A percentile compares a stretch with the other conserved stretches of the same genome.
These are phyloP conservation scores for Taphrina betulina DNA, from an alignment of 1,139 yeast genomes.

Conservation along the genomic window DNA sequence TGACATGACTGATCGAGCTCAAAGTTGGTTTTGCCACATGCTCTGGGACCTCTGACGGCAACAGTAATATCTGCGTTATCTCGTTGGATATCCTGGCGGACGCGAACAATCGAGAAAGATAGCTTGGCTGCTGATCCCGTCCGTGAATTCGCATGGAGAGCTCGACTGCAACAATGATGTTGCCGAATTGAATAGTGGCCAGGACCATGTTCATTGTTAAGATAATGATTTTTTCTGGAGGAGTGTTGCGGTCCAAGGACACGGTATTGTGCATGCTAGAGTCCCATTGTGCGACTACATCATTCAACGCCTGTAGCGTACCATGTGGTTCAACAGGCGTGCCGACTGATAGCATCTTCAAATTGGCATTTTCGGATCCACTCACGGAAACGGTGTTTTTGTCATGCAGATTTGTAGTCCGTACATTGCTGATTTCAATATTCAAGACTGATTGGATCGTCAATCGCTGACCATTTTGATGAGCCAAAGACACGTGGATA, in stretches of 20 bases:
- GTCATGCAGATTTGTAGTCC: background rate
- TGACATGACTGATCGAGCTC: slow-evolving; percentile 12
- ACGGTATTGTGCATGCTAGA: slow-evolving; percentile 39
- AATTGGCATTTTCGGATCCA: background rate
- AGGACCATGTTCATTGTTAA: no score
- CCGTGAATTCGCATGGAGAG: slow-evolving; percentile 7
- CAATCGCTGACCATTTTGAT: no score
- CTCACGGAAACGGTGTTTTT: background rate
- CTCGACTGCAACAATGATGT: no score
- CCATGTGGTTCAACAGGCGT: no score
- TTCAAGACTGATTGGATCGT: no score
- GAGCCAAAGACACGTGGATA: slow-evolving; percentile 38
- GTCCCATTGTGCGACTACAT: slow-evolving; percentile 35
- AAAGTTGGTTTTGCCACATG: background rate
- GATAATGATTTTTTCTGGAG: no score
- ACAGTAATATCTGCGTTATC: background rate
- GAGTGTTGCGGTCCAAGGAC: slow-evolving; percentile 32
- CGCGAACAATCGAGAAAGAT: slow-evolving; percentile 7
- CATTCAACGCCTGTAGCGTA: background rate
- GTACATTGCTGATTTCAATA: slow-evolving; percentile 2
- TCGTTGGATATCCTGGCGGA: slow-evolving; percentile 12
- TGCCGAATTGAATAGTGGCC: no score
- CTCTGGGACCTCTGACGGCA: background rate
- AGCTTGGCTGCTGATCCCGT: slow-evolving; percentile 12
- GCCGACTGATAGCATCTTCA: slow-evolving; percentile 25